Evolutionary conservation across 2,329 filamentous ascomycete species (phyloP).

Genomic region (Cladophialophora exuberans): DNA sequence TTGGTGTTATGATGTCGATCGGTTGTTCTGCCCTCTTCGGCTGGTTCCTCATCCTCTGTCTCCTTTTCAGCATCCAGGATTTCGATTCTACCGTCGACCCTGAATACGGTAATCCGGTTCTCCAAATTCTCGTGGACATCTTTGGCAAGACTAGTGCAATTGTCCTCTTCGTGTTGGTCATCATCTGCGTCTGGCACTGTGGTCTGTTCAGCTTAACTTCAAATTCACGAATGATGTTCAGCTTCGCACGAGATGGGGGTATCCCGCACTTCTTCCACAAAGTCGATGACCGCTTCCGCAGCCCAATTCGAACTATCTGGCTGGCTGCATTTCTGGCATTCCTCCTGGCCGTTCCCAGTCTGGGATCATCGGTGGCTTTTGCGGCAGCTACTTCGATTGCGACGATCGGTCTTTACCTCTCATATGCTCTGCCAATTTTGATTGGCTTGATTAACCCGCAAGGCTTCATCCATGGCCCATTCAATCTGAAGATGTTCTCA

Average conservation of each 20-base stretch:
- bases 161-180: slow-evolving; percentile 58
- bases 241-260: slow-evolving; percentile 69
- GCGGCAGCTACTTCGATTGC: slow-evolving; percentile 63
- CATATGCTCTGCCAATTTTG: slow-evolving; percentile 61
- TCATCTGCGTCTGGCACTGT: slow-evolving; percentile 65
- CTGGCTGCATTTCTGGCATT: slow-evolving; percentile 59
- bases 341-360: slow-evolving; percentile 58
- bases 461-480: slow-evolving; percentile 60
- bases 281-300: slow-evolving; percentile 55
- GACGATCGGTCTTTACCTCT: slow-evolving; percentile 62
- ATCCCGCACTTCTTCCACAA: slow-evolving; percentile 59
- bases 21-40: slow-evolving; percentile 60
- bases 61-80: slow-evolving; percentile 63
- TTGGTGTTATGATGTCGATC: slow-evolving; percentile 61
- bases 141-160: slow-evolving; percentile 61
- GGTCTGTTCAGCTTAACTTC: slow-evolving; percentile 65
- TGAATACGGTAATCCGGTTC: slow-evolving; percentile 56
- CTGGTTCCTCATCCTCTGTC: slow-evolving; percentile 62
- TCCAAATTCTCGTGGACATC: slow-evolving; percentile 62
- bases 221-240: slow-evolving; percentile 68
- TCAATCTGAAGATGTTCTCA: slow-evolving; percentile 54
- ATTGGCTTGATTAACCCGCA: slow-evolving; percentile 57
- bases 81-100: slow-evolving; percentile 54
- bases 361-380: slow-evolving; percentile 60
- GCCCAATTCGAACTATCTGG: slow-evolving; percentile 56